These are phyloP conservation scores for Sideroxylon spinosum DNA, from an alignment of 179 eudicot genomes.

Conservation along the genomic window DNA sequence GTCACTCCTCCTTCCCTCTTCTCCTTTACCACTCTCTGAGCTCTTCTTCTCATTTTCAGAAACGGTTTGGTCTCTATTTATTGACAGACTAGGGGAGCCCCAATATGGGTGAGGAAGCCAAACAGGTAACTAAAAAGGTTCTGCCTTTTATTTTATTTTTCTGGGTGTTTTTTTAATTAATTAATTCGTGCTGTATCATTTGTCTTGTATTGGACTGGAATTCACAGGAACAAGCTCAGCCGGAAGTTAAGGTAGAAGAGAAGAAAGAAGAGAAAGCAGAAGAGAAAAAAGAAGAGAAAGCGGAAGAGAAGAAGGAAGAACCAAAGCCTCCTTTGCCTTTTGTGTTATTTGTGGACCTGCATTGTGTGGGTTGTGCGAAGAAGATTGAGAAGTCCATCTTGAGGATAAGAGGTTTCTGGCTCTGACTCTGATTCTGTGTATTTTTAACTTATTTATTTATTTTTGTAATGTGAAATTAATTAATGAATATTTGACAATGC, in stretches of 20 bases:
- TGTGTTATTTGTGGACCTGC: slow-evolving; percentile 78
- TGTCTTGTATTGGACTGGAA: slow-evolving; percentile 8
- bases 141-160: slow-evolving; percentile 12
- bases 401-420: slow-evolving; percentile 59
- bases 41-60: slow-evolving; percentile 8
- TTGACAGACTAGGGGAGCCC: background rate
- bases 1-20: slow-evolving; percentile 15
- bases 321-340: slow-evolving; percentile 56
- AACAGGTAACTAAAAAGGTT: slow-evolving; percentile 41
- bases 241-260: slow-evolving; percentile 35
- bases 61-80: background rate
- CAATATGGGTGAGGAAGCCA: slow-evolving; percentile 77
- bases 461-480: no score
- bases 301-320: slow-evolving; percentile 34
- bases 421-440: background rate
- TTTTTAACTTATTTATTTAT: no score
- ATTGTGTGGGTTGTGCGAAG: slow-evolving; percentile 95
- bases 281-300: slow-evolving; percentile 35
- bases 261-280: slow-evolving; percentile 40
- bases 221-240: slow-evolving; percentile 32
- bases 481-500: background rate
- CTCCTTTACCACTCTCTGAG: background rate
- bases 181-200: background rate
- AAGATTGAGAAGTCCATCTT: slow-evolving; percentile 74
- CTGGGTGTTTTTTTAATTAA: slow-evolving; percentile 11